Evolutionary conservation across 306 rosid species (phyloP).

Genomic region (Argentina anserina): DNA sequence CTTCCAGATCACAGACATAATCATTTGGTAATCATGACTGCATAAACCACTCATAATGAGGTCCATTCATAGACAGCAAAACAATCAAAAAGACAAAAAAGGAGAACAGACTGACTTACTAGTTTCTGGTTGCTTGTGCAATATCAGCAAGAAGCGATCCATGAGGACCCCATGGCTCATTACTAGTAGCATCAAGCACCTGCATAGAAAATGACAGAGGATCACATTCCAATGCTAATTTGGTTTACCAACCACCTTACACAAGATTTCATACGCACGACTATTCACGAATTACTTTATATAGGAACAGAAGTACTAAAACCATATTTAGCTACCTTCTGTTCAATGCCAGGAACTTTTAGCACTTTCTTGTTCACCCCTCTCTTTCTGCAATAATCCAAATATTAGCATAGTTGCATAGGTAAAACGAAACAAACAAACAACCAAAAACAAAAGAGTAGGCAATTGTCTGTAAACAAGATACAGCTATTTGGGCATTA

Average conservation of each 20-base stretch:
- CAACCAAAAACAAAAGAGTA: neutral
- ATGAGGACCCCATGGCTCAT: conserved; percentile 99
- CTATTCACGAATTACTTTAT: neutral
- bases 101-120: conserved; percentile 47
- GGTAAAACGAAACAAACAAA: neutral
- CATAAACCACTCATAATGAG: conserved; percentile 36
- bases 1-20: conserved; percentile 93
- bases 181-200: conserved; percentile 99
- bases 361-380: conserved; percentile 95
- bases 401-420: too few species aligned
- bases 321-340: conserved; percentile 59
- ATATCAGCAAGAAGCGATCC: conserved; percentile 96
- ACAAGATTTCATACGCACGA: neutral
- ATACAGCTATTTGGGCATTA: neutral
- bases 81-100: conserved; percentile 23
- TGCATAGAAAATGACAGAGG: conserved; percentile 20
- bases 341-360: conserved; percentile 96
- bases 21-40: conserved; percentile 97
- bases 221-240: neutral
- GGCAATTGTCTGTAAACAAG: neutral
- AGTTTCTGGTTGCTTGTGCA: conserved; percentile 84
- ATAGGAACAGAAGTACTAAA: neutral
- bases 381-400: conserved; percentile 68
- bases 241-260: too few species aligned
- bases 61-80: conserved; percentile 13